Percentiles rank a stretch among this genome's conserved stretches.
Conservation (phyloP, 495 filamentous ascomycete species). For the Podospora tetraspora region DNA sequence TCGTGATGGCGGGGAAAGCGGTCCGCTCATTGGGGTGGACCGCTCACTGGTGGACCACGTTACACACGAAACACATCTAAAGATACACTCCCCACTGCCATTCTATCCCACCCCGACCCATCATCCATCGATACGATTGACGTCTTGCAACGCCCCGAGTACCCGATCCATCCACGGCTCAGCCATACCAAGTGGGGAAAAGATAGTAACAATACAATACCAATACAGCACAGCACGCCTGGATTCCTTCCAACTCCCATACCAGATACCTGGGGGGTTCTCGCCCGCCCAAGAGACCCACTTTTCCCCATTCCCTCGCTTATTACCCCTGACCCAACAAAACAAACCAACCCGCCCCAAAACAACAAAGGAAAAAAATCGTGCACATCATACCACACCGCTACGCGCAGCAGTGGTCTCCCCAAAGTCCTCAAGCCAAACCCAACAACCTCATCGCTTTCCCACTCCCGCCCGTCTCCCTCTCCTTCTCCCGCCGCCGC, state of each 20-base stretch:
- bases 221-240: background rate
- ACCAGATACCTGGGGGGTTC: too few species aligned
- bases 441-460: slow-evolving; percentile 28
- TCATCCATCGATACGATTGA: background rate
- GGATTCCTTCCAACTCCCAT: background rate
- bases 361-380: background rate
- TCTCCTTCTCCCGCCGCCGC: background rate
- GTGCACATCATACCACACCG: background rate
- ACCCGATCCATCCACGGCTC: background rate
- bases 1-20: too few species aligned
- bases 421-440: background rate
- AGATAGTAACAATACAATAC: background rate
- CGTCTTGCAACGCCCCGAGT: background rate
- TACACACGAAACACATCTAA: background rate
- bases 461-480: slow-evolving; percentile 8
- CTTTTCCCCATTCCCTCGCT: background rate
- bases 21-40: too few species aligned
- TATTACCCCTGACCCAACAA: background rate
- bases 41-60: too few species aligned
- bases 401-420: background rate
- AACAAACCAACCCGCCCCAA: background rate
- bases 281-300: background rate
- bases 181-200: background rate
- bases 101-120: background rate
- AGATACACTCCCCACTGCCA: background rate